Evolutionary conservation across 2,329 filamentous ascomycete species (phyloP).

Genomic region (Sporothrix schenckii): DNA sequence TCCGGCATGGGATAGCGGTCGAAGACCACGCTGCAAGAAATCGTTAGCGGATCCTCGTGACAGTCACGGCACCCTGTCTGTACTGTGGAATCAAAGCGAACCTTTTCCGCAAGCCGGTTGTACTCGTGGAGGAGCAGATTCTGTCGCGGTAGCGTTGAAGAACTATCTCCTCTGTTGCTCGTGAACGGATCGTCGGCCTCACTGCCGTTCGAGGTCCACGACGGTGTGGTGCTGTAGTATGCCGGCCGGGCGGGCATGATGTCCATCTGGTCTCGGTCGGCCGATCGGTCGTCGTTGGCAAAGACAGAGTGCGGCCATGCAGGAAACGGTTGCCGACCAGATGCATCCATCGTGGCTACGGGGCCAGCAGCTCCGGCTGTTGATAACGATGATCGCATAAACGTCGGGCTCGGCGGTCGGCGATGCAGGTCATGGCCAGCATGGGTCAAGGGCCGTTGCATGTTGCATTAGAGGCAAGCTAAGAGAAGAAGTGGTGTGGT

Average conservation of each 20-base stretch:
- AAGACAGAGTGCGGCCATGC: constrained; percentile 14
- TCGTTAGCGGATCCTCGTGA: constrained; percentile 21
- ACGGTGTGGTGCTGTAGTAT: constrained; percentile 50
- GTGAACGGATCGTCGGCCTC: constrained; percentile 50
- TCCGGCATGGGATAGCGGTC: constrained; percentile 46
- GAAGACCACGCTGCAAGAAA: constrained; percentile 57
- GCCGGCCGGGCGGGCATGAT: neutral
- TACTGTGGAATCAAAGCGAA: constrained; percentile 38
- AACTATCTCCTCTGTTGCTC: constrained; percentile 53
- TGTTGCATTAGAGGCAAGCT: constrained; percentile 25
- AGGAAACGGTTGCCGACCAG: constrained; percentile 1
- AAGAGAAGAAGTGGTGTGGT: constrained; percentile 10
- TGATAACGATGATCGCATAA: constrained; percentile 10
- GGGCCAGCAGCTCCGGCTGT: neutral
- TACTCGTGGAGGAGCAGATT: constrained; percentile 59
- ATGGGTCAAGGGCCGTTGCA: constrained; percentile 25
- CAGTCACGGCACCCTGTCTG: neutral
- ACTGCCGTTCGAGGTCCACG: constrained; percentile 61
- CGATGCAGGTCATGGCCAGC: constrained; percentile 18
- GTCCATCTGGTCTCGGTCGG: neutral
- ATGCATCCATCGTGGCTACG: constrained; percentile 24
- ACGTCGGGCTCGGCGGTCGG: constrained; percentile 15
- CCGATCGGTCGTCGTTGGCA: neutral
- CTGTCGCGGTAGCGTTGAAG: constrained; percentile 41
- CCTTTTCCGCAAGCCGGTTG: constrained; percentile 63